Evolutionary conservation across 306 rosid genomes (phyloP).

Genomic region (Vicia faba): DNA sequence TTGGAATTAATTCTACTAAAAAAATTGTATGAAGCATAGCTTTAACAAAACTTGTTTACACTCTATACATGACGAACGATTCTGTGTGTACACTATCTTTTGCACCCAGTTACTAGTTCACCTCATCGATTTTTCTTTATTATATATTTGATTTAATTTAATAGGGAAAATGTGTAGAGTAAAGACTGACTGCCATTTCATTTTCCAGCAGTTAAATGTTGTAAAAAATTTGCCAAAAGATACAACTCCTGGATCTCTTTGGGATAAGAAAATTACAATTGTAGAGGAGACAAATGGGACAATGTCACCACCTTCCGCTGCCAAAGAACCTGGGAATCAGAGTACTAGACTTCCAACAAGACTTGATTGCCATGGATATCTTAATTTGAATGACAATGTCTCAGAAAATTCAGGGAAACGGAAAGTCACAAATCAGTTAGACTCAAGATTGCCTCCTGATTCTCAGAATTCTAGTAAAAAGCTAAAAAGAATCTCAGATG

Average conservation of each 20-base stretch:
- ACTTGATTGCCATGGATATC: constrained; percentile 41
- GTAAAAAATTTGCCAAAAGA: constrained; percentile 42
- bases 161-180: constrained; percentile 21
- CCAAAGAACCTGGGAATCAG: constrained; percentile 49
- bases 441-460: constrained; percentile 44
- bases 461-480: constrained; percentile 56
- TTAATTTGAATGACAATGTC: constrained; percentile 50
- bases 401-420: constrained; percentile 56
- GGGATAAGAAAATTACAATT: constrained; percentile 37
- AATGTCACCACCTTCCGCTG: constrained; percentile 48
- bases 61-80: constrained; percentile 20
- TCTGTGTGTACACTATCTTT: constrained; percentile 17
- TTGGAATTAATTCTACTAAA: constrained; percentile 26
- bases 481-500: constrained; percentile 60
- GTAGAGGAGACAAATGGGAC: constrained; percentile 44
- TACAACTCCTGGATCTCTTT: constrained; percentile 41
- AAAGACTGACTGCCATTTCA: constrained; percentile 37
- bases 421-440: constrained; percentile 47
- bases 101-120: constrained; percentile 24
- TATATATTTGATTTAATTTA: constrained; percentile 7
- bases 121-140: constrained; percentile 30
- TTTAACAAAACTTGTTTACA: constrained; percentile 30
- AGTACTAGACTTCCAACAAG: constrained; percentile 35
- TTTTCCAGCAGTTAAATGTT: constrained; percentile 53
- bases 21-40: background rate